Percentiles rank a stretch among this genome's conserved stretches.
Conservation (phyloP, 176 grass and related monocot species). For the Carex scoparia region DNA sequence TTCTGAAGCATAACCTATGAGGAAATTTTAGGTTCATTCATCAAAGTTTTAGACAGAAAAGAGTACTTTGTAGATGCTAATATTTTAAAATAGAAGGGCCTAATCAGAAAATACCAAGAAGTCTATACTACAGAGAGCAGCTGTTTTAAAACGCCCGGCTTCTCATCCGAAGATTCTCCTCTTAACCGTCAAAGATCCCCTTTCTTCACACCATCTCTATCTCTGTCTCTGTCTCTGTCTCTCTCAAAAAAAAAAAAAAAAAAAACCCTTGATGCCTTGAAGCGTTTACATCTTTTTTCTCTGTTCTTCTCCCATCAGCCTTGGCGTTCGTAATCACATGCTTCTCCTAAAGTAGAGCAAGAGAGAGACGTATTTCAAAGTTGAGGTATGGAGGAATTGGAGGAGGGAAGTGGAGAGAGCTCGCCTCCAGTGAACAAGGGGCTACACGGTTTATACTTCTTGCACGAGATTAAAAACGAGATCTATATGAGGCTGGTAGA, state of each 20-base stretch:
- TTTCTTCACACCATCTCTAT: conserved; percentile 16
- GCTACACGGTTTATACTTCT: conserved; percentile 16
- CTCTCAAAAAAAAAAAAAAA: not conserved
- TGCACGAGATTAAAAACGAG: conserved; percentile 35
- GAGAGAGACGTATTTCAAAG: not conserved
- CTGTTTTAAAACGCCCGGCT: not conserved
- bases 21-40: not conserved
- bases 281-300: not conserved
- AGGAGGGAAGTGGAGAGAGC: conserved; percentile 72
- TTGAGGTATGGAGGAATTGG: conserved; percentile 22
- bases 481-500: conserved; percentile 53
- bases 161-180: conserved; percentile 38
- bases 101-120: not conserved
- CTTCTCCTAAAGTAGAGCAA: not conserved
- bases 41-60: not conserved
- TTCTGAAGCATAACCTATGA: not conserved
- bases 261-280: not conserved
- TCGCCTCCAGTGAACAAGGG: conserved; percentile 25
- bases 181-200: conserved; percentile 36
- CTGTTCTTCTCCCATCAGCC: not conserved
- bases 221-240: not conserved
- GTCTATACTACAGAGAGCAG: not conserved
- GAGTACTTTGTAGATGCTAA: no score
- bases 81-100: not conserved
- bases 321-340: conserved; percentile 27